Evolutionary conservation across 192 early-diverging fungal species (phyloP).

Genomic region (Coemansia sp.): DNA sequence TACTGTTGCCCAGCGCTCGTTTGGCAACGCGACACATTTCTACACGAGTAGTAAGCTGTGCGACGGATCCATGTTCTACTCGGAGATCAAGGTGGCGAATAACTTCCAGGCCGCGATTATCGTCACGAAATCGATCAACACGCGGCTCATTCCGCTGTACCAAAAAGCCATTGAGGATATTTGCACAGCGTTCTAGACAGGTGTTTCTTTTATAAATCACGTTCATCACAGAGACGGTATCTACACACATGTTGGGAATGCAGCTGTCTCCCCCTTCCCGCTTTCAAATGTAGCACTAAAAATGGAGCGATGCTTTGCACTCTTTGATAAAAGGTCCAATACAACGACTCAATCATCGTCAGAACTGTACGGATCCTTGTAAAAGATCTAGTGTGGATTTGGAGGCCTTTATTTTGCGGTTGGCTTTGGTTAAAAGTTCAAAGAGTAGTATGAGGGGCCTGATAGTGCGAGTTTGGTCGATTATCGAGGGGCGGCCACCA

Average conservation of each 20-base stretch:
- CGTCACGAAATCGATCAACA: conserved; percentile 44
- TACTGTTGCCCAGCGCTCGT: conserved; percentile 60
- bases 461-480: too few relatives aligned
- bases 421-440: too few relatives aligned
- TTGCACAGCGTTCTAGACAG: conserved; percentile 38
- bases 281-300: not conserved
- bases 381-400: too few relatives aligned
- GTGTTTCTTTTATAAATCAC: not conserved
- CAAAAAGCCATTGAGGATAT: conserved; percentile 53
- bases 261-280: not conserved
- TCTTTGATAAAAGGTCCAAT: not conserved
- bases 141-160: conserved; percentile 37
- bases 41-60: conserved; percentile 59
- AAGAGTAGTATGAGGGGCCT: too few relatives aligned
- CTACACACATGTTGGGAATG: too few relatives aligned
- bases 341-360: too few relatives aligned
- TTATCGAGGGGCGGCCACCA: too few relatives aligned
- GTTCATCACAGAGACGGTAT: too few relatives aligned
- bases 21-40: conserved; percentile 59
- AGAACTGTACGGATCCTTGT: too few relatives aligned
- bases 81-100: conserved; percentile 62
- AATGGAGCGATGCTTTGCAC: not conserved
- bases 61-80: conserved; percentile 61
- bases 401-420: too few relatives aligned
- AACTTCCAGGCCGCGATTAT: conserved; percentile 40